A percentile compares a stretch with the other conserved stretches of the same genome.
phyloP scores from a whole-genome alignment of 179 eudicot genomes.

The Gypsophila paniculata region DNA sequence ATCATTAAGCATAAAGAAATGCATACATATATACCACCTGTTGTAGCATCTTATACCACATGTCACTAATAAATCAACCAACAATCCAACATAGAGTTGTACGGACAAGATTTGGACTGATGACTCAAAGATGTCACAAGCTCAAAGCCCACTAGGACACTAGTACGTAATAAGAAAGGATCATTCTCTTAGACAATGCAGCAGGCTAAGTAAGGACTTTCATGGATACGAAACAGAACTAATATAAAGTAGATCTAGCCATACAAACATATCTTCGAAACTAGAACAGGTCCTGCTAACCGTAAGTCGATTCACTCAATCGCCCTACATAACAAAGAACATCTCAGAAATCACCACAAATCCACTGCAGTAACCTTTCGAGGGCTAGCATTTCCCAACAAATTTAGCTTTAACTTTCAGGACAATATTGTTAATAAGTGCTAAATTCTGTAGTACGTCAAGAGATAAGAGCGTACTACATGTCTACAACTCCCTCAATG shows the following conservation, averaged over 20 bases:
- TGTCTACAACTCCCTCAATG: background rate
- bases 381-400: background rate
- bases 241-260: background rate
- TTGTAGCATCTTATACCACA: background rate
- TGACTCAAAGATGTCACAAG: background rate
- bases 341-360: background rate
- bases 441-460: background rate
- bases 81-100: no score
- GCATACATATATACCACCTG: background rate
- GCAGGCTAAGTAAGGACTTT: no score
- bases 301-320: background rate
- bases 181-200: no score
- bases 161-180: background rate
- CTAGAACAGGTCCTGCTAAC: slow-evolving; percentile 1
- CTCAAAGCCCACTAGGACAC: background rate
- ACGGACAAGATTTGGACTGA: background rate
- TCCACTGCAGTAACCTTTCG: background rate
- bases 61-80: background rate
- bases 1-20: background rate
- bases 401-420: background rate
- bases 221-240: no score
- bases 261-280: slow-evolving; percentile 5
- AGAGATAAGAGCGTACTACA: background rate
- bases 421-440: background rate
- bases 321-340: background rate